A percentile compares a stretch with the other conserved stretches of the same genome.
Conservation (phyloP, 352 stramenopile genomes). For the Pythium pyrilobum region DNA sequence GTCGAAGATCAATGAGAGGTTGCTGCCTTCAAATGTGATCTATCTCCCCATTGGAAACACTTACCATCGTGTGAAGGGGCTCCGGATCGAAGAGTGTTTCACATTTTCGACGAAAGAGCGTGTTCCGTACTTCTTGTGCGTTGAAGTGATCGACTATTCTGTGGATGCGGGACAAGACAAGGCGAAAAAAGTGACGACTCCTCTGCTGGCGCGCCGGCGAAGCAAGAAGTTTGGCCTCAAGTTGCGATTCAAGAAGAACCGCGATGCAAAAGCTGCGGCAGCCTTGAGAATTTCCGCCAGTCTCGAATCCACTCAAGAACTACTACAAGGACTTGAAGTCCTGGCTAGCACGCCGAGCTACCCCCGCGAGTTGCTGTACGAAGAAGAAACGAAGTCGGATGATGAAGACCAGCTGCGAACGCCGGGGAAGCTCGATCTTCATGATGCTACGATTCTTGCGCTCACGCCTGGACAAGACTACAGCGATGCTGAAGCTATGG, state of each 20-base stretch:
- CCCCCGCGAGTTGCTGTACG: slow-evolving; percentile 25
- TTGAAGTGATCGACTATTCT: slow-evolving; percentile 79
- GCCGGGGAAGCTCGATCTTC: slow-evolving; percentile 1
- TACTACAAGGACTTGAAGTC: not conserved
- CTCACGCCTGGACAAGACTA: slow-evolving; percentile 7
- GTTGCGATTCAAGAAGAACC: slow-evolving; percentile 19
- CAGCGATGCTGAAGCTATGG: not conserved
- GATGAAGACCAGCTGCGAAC: not conserved
- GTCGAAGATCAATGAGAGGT: slow-evolving; percentile 36
- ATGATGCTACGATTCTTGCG: slow-evolving; percentile 6
- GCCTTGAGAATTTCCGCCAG: not conserved
- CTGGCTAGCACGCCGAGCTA: not conserved
- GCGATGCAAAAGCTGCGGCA: not conserved
- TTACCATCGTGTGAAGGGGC: slow-evolving; percentile 65
- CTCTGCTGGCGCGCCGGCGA: not conserved
- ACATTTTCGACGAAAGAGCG: slow-evolving; percentile 81
- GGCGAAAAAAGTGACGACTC: not conserved
- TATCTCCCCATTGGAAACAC: slow-evolving; percentile 77
- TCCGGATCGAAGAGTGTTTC: slow-evolving; percentile 74
- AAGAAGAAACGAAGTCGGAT: slow-evolving; percentile 17
- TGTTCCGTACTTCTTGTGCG: slow-evolving; percentile 78
- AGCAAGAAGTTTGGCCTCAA: slow-evolving; percentile 16
- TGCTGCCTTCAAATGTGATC: slow-evolving; percentile 67
- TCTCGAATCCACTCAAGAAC: not conserved
- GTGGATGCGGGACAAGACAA: slow-evolving; percentile 1